A percentile compares a stretch with the other conserved stretches of the same genome.
Conservation (phyloP, 345 rosid species). For the Carallia brachiata region DNA sequence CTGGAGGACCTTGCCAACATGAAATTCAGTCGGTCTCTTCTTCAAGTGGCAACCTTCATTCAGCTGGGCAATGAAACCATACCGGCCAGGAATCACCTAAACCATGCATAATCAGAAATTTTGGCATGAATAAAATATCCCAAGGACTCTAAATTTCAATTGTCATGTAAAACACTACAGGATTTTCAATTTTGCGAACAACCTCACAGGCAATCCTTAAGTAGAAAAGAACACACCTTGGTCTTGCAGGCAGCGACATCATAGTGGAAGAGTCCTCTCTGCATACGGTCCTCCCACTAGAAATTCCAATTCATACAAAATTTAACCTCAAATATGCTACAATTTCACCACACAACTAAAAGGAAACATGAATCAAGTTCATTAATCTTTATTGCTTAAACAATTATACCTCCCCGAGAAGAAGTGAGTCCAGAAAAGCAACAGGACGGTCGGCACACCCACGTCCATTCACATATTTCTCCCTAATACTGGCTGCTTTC, state of each 20-base stretch:
- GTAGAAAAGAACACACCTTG: constrained; percentile 40
- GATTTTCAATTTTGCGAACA: no score
- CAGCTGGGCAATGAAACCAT: constrained; percentile 91
- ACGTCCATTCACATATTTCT: constrained; percentile 23
- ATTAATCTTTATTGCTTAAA: not conserved
- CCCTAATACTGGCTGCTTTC: constrained; percentile 32
- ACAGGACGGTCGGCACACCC: constrained; percentile 47
- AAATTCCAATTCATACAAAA: constrained; percentile 6
- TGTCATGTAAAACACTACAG: not conserved
- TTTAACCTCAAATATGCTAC: not conserved
- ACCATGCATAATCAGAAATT: constrained; percentile 16
- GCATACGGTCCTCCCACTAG: constrained; percentile 95
- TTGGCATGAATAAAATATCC: constrained; percentile 4
- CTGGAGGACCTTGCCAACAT: constrained; percentile 88
- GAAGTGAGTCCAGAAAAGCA: constrained; percentile 64
- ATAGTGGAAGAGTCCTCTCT: constrained; percentile 88
- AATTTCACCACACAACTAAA: not conserved
- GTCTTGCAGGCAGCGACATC: constrained; percentile 96
- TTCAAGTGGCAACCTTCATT: constrained; percentile 94
- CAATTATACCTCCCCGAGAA: constrained; percentile 74
- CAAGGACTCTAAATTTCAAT: not conserved
- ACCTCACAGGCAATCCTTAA: not conserved
- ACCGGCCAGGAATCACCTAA: constrained; percentile 82
- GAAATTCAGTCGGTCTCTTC: constrained; percentile 96
- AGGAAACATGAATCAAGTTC: not conserved